These are phyloP conservation scores for Senna tora DNA, from an alignment of 306 rosid genomes.

Conservation along the genomic window DNA sequence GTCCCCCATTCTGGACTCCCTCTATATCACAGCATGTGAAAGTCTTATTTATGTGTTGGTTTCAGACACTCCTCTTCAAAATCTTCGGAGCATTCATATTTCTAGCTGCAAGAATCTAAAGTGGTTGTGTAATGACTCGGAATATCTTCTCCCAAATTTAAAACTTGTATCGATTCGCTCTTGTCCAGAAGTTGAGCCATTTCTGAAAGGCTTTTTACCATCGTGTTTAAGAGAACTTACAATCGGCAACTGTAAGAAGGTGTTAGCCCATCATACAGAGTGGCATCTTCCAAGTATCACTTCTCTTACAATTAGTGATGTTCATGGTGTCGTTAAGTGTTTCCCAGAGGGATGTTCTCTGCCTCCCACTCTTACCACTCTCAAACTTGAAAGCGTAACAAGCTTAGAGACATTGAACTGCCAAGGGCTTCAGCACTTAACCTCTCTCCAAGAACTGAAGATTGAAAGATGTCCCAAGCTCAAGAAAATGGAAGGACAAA, in stretches of 20 bases:
- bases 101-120: neutral
- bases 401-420: neutral
- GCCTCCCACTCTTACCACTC: neutral
- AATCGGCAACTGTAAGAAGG: neutral
- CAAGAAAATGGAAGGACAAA: constrained; percentile 6
- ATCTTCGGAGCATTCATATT: neutral
- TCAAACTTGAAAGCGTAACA: too few species aligned
- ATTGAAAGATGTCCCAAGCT: neutral
- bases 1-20: neutral
- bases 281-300: neutral
- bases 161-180: fast-evolving
- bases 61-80: too few species aligned
- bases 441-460: neutral
- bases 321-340: neutral
- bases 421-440: neutral
- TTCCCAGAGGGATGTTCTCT: neutral
- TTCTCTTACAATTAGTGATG: fast-evolving
- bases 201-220: neutral
- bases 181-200: neutral
- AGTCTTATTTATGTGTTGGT: too few species aligned
- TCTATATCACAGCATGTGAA: too few species aligned
- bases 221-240: neutral
- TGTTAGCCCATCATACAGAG: neutral
- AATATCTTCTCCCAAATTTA: neutral
- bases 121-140: neutral